Evolutionary conservation across 1,284 basidiomycete species (phyloP), one percentile per base, ranked within the genome.

Genomic region (Volvariella surrecta): DNA sequence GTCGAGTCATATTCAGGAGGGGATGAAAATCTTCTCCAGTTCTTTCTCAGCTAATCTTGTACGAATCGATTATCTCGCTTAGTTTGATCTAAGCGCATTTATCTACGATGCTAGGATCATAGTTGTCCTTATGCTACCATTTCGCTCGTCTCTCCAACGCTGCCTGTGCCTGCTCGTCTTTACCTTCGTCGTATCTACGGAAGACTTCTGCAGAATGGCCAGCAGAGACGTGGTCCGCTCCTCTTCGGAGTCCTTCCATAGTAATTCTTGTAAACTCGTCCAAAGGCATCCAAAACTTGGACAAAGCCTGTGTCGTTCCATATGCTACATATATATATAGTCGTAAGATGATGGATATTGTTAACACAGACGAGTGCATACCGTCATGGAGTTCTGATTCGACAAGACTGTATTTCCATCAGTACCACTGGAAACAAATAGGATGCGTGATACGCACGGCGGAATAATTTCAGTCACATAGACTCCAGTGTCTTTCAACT

Each of bases 301-400:
- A 70, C 8, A 78, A 52, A 16, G 32, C 52, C 34, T 66, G 63
- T 1, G 71, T 71, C 0, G 65, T 76, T 22, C 75, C 76, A 56
- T 76, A 70, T 18, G 67, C 77, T 79, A 47, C 8, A 32, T 6
- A 28, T 6, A 11, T 43, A 44, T 38, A 18, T 16, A 22, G 19
- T 19, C 24, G 41, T 22, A 46, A 40, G 10, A 18, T 34, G 41
- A 15, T 8, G 6, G 16, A 7, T 35, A 4, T 13, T 31, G 15
- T 18, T 17, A 4, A 38, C n/a, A 39, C 37, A n/a, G 31, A 21
- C 31, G 17, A 11, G 2, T 19, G 53, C 70, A 52, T 54, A 76
- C 76, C 62, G 48, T 81, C 77, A 52, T 83, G 79, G 20, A 82
- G 60, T 51, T 82, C 79, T 3, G 79, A 81, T 57, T 80, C 76